These are phyloP conservation scores for Blepharisma japonicum DNA, from an alignment of 73 alveolate genomes.

Conservation along the genomic window DNA sequence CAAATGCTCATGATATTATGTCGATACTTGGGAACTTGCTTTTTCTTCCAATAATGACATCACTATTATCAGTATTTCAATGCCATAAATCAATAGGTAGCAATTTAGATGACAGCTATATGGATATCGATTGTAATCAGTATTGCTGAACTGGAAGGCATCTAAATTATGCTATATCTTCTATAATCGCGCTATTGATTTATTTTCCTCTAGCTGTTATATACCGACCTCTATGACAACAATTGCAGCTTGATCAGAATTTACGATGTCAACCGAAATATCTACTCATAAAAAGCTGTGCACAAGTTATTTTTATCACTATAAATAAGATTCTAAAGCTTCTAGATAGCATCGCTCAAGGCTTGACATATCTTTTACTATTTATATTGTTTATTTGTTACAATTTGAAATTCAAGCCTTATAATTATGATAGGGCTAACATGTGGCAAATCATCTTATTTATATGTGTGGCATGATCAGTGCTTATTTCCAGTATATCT, in stretches of 20 bases:
- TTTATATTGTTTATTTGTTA: neutral
- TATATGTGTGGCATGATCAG: too few species aligned
- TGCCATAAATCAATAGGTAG: neutral
- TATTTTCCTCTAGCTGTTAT: neutral
- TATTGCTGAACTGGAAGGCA: constrained; percentile 24
- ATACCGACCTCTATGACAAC: constrained; percentile 1
- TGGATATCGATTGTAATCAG: neutral
- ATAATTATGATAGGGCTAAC: neutral
- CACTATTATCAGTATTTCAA: neutral
- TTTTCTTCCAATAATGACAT: neutral
- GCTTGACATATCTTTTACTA: neutral
- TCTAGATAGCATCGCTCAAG: neutral
- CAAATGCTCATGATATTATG: neutral
- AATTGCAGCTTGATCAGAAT: too few species aligned
- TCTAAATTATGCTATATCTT: neutral
- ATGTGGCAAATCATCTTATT: neutral
- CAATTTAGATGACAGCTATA: neutral
- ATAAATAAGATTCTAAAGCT: neutral
- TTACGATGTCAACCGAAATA: too few species aligned
- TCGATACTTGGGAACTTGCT: neutral
- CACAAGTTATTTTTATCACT: neutral
- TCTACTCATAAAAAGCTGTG: neutral
- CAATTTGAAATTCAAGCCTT: constrained; percentile 13
- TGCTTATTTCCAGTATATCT: too few species aligned
- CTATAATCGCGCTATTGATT: neutral